phyloP scores from a whole-genome alignment of 2,329 filamentous ascomycete genomes.

The Endothia cerciana region DNA sequence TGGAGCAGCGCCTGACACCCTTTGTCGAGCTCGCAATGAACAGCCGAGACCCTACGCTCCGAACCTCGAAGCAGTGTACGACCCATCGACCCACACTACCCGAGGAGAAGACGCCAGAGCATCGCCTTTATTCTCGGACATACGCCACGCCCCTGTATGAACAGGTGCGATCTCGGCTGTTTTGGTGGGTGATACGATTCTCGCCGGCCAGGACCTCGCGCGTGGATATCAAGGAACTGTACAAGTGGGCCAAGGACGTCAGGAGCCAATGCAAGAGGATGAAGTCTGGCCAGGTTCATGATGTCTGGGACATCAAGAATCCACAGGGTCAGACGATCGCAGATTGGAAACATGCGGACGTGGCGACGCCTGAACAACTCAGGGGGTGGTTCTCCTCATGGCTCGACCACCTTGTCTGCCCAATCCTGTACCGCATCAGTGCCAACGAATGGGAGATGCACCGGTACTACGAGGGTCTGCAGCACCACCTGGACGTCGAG shows the following conservation, averaged over 20 bases:
- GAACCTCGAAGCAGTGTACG: background rate
- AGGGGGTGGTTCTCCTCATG: background rate
- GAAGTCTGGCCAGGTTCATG: background rate
- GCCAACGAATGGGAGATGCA: background rate
- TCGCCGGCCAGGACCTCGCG: too few relatives aligned
- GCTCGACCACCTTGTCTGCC: background rate
- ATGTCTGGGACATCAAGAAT: background rate
- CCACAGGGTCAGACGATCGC: background rate
- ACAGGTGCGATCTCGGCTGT: background rate
- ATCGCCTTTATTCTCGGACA: background rate
- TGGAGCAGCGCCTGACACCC: background rate
- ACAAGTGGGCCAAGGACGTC: background rate
- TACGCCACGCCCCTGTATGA: conserved; percentile 7
- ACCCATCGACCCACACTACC: background rate
- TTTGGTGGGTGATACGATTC: background rate
- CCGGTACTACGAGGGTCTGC: background rate
- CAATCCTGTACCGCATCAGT: background rate
- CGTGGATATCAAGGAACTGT: background rate
- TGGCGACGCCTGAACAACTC: background rate
- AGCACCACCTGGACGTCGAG: background rate
- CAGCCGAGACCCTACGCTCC: background rate
- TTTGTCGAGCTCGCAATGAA: background rate
- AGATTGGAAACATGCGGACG: background rate
- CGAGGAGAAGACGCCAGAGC: background rate
- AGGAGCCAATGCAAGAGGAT: background rate